These are phyloP conservation scores for Malassezia slooffiae DNA, from an alignment of 1,284 basidiomycete species.

Conservation along the genomic window DNA sequence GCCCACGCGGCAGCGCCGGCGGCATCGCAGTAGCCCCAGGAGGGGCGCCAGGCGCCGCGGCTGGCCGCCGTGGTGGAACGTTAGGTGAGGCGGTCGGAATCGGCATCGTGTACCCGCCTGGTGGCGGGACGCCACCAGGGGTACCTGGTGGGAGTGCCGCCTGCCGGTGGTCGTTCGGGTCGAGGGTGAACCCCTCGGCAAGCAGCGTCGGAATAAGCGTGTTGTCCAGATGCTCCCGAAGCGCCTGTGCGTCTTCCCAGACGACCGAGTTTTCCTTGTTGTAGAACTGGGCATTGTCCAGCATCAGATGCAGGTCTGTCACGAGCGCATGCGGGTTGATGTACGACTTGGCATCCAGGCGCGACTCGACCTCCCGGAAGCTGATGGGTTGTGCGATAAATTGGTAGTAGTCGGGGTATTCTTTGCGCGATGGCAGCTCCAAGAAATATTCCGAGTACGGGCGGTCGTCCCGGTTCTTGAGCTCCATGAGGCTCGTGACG, in stretches of 20 bases:
- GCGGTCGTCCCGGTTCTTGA: conserved; percentile 19
- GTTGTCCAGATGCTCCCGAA: conserved; percentile 31
- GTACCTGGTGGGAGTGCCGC: conserved; percentile 28
- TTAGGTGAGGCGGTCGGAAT: no score
- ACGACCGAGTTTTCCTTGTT: conserved; percentile 29
- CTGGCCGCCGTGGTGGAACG: no score
- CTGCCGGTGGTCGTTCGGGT: conserved; percentile 38
- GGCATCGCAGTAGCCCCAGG: no score
- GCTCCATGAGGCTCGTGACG: conserved; percentile 21
- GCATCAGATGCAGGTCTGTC: conserved; percentile 34
- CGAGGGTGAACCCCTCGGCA: conserved; percentile 41
- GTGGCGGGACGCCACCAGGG: conserved; percentile 7
- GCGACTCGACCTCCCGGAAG: conserved; percentile 29
- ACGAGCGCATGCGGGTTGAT: conserved; percentile 34
- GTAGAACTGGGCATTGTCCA: conserved; percentile 41
- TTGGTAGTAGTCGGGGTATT: conserved; percentile 43
- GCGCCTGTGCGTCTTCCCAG: conserved; percentile 35
- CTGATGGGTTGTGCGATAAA: conserved; percentile 32
- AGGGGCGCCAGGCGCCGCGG: no score
- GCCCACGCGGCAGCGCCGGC: background rate
- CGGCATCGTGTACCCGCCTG: no score
- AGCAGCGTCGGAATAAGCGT: conserved; percentile 32
- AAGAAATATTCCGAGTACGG: conserved; percentile 26
- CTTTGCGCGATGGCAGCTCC: conserved; percentile 27
- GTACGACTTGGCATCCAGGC: conserved; percentile 27